Evolutionary conservation across 129 eudicot species (phyloP), one percentile per base, ranked within the genome.

Genomic region (Daucus carota): DNA sequence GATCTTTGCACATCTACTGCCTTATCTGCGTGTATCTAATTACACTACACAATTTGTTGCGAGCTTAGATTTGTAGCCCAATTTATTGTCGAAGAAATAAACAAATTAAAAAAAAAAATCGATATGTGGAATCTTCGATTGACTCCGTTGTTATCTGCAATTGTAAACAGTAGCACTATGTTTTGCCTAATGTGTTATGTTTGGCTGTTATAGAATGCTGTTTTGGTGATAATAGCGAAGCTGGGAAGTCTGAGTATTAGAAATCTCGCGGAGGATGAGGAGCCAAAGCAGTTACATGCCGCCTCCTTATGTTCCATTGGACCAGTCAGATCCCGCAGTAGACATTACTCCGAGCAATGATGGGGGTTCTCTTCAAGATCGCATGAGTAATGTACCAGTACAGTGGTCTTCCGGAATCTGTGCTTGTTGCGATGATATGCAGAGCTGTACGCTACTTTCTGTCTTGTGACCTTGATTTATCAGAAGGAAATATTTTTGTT

Each of bases 321-420:
- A 75, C 16, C 90, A 87, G 59, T 88, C 93, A 14, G 92, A 88
- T 47, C 66, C 40, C 18, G 96, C 81, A 72, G 77, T 77, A 77
- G 89, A 88, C 34, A 42, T 17, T 26, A 74, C 47, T 48, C 72
- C 84, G 8, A 70, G 79, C 59, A 78, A 74, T 60, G 67, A 80
- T 12, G 86, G 71, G 0, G 34, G 16, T 9, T 75, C 73, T 48
- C 73, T 73, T 70, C 54, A 70, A 57, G 76, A 81, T 75, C 82
- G 73, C 13, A 17, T 43, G 5, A 75, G 44, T 36, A 81, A 76
- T 75, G 82, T 41, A 74, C 88, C 88, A 10, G 67, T 67, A 29
- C 88, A 85, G 77, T 93, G 98, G 98, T 90, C 96, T 65, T 93
- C 98, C 36, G 98, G 98, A 85, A 90, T 93, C 63, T 93, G 98